These are phyloP conservation scores for Moesziomyces globuligerus DNA, from an alignment of 1,284 basidiomycete genomes.

Conservation along the genomic window DNA sequence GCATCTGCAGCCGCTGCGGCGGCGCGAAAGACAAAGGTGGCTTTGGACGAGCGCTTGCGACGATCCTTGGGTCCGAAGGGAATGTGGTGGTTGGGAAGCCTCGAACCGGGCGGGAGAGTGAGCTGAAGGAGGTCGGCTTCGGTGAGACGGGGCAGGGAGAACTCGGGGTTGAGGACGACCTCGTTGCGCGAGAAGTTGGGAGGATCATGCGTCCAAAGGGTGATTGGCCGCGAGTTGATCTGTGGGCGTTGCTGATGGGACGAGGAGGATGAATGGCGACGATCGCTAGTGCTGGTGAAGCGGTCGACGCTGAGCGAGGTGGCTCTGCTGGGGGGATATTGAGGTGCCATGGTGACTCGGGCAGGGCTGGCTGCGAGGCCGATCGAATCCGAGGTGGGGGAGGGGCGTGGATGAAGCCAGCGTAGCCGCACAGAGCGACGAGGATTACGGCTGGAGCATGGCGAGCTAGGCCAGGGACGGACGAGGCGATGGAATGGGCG, in stretches of 20 bases:
- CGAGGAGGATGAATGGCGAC: constrained; percentile 42
- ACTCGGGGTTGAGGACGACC: constrained; percentile 63
- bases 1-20: constrained; percentile 52
- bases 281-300: constrained; percentile 38
- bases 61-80: constrained; percentile 37
- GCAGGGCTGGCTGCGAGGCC: no score
- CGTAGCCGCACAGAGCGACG: not conserved
- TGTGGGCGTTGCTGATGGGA: constrained; percentile 34
- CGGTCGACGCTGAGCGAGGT: constrained; percentile 48
- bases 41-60: constrained; percentile 24
- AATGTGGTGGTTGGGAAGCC: constrained; percentile 24
- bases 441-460: not conserved
- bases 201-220: constrained; percentile 64
- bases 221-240: constrained; percentile 48
- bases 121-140: constrained; percentile 62
- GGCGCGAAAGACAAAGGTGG: constrained; percentile 57
- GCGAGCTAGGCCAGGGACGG: not conserved
- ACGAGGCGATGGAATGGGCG: not conserved
- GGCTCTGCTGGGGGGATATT: constrained; percentile 26
- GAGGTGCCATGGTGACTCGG: constrained; percentile 5
- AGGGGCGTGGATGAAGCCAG: not conserved
- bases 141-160: constrained; percentile 48
- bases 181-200: constrained; percentile 63
- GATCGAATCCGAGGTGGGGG: no score
- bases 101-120: constrained; percentile 23